Evolutionary conservation across 2,329 filamentous ascomycete genomes (phyloP), one percentile per base, ranked within the genome.

Genomic region (Penicillium vulpinum): DNA sequence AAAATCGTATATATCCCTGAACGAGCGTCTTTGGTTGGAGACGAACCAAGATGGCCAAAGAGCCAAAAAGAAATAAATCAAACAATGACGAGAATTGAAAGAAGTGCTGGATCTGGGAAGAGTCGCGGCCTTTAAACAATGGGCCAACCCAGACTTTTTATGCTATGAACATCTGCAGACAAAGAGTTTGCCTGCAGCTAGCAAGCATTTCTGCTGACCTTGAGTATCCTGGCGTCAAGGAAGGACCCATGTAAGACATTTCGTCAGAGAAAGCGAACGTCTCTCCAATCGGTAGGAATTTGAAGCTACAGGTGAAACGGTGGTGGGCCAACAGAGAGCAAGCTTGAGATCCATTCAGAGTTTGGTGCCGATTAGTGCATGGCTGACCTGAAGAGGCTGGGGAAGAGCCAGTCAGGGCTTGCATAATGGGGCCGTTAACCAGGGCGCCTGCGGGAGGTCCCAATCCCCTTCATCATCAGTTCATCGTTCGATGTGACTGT

Each of bases 11-110:
- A 31, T 47, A 48, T 40, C 52, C 51, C 73, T 72, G 77, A 80
- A 76, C 76, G 78, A 79, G 72, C 74, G 73, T 74, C 56, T 61
- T 60, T 57, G 48, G 51, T 39, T 52, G 51, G 48, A 44, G 70
- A 65, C 62, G 69, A 69, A 67, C 65, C 62, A 66, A 63, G 56
- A 62, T 55, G 45, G 57, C 51, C 21, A 50, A 56, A 63, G 53
- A 61, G 59, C 63, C 64, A 60, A 64, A 70, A 54, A 66, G 48
- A 65, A 62, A 43, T 28, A 65, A 62, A 43, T 28, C 8, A 59
- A 62, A 61, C 54, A 57, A 54, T 51, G 51, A 54, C 43, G 5
- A 52, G 54, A 41, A 45, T 52, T n/a, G 41, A 44, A 51, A 35
- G 11, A 26, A 15, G 26, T 35, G 13, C 33, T 24, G 40, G 26